These are phyloP conservation scores for Xylariomycetidae sp. DNA, from an alignment of 2,329 filamentous ascomycete species.

Conservation along the genomic window DNA sequence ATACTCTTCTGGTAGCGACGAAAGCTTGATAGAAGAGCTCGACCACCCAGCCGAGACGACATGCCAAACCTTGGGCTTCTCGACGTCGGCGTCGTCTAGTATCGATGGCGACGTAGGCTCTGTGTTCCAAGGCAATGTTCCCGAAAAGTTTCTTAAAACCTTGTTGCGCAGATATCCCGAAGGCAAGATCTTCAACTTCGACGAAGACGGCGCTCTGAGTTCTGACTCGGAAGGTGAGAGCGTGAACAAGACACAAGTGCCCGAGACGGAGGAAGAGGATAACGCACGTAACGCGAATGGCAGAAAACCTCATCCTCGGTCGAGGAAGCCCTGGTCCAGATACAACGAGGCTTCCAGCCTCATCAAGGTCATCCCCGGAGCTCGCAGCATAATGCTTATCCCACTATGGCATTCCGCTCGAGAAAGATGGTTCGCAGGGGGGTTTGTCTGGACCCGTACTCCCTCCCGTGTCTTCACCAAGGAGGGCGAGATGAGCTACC, in stretches of 20 bases:
- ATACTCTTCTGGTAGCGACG: slow-evolving; percentile 6
- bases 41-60: slow-evolving; percentile 1
- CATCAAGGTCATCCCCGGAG: slow-evolving; percentile 32
- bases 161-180: slow-evolving; percentile 38
- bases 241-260: too few species aligned
- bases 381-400: slow-evolving; percentile 39
- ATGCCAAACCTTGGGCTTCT: slow-evolving; percentile 33
- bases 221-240: too few species aligned
- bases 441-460: slow-evolving; percentile 41
- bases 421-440: slow-evolving; percentile 42
- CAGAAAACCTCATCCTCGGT: too few species aligned
- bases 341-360: slow-evolving; percentile 26
- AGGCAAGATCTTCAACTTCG: slow-evolving; percentile 41
- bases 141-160: slow-evolving; percentile 33
- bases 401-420: slow-evolving; percentile 41
- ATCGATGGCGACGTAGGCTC: slow-evolving; percentile 23
- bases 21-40: slow-evolving; percentile 3
- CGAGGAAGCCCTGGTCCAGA: slow-evolving; percentile 5
- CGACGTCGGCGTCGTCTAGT: slow-evolving; percentile 28
- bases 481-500: slow-evolving; percentile 43
- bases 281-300: too few species aligned
- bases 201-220: slow-evolving; percentile 32
- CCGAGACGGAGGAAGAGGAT: too few species aligned
- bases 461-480: slow-evolving; percentile 37
- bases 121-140: slow-evolving; percentile 18